These are phyloP conservation scores for Globisporangium megalacanthum DNA, from an alignment of 352 stramenopile species.

Conservation along the genomic window DNA sequence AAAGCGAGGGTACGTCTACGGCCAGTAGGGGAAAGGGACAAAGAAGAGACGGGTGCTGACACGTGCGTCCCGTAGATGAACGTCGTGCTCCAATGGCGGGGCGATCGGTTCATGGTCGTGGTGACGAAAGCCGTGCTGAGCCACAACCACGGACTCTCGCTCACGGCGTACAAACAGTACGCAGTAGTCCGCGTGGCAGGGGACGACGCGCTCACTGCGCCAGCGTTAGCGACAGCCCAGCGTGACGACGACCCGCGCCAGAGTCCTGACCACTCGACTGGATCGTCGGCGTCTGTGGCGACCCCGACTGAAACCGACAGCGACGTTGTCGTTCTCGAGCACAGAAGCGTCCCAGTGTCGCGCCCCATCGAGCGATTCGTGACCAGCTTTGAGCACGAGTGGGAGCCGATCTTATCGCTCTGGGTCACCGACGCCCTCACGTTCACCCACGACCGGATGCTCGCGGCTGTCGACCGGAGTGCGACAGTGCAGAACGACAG, in stretches of 20 bases:
- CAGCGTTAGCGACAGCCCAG: no score
- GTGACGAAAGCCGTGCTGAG: constrained; percentile 1
- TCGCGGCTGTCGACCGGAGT: background rate
- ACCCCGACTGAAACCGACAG: background rate
- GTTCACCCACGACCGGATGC: background rate
- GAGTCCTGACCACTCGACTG: background rate
- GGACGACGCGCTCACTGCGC: background rate
- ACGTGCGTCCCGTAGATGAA: background rate
- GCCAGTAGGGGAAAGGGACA: background rate
- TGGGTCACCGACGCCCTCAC: constrained; percentile 1
- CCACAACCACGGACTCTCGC: constrained; percentile 4
- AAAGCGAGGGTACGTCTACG: constrained; percentile 12
- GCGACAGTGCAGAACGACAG: background rate
- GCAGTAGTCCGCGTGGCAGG: background rate
- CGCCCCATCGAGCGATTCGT: background rate
- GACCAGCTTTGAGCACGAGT: constrained; percentile 1
- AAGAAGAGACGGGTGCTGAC: background rate
- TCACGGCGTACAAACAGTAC: constrained; percentile 1
- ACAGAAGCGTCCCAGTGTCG: background rate
- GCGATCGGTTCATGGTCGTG: background rate
- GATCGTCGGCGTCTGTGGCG: background rate
- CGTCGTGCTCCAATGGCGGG: constrained; percentile 1
- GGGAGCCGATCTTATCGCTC: constrained; percentile 1
- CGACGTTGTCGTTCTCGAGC: background rate
- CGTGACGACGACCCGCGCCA: background rate